phyloP scores from a whole-genome alignment of 345 rosid species.

The Clarkia xantiana region DNA sequence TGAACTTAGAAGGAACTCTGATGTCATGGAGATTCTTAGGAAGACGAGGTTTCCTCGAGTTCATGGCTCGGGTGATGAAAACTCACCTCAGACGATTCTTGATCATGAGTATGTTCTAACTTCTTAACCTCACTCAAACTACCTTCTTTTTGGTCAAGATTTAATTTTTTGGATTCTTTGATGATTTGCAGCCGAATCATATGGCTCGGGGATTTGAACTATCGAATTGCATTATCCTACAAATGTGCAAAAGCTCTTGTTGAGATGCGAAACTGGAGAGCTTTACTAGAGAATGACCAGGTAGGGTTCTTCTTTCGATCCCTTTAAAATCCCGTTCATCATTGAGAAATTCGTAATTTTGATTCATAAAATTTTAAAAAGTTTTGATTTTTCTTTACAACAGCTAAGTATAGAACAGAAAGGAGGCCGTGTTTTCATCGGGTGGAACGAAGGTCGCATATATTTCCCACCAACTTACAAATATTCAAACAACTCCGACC shows the following conservation, averaged over 20 bases:
- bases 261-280: slow-evolving; percentile 96
- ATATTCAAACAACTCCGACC: slow-evolving; percentile 85
- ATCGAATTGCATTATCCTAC: slow-evolving; percentile 79
- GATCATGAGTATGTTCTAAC: slow-evolving; percentile 59
- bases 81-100: slow-evolving; percentile 73
- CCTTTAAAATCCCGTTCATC: neutral
- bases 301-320: slow-evolving; percentile 21
- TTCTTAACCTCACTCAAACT: neutral
- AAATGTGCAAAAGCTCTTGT: slow-evolving; percentile 82
- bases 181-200: slow-evolving; percentile 54
- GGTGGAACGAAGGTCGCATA: slow-evolving; percentile 91
- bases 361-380: too few relatives aligned
- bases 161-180: neutral
- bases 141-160: too few relatives aligned
- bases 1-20: slow-evolving; percentile 82
- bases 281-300: slow-evolving; percentile 89
- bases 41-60: slow-evolving; percentile 92
- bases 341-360: slow-evolving; percentile 1
- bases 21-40: slow-evolving; percentile 89
- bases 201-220: slow-evolving; percentile 98
- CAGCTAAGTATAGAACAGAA: slow-evolving; percentile 80
- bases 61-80: slow-evolving; percentile 40
- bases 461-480: slow-evolving; percentile 98
- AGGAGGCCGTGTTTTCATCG: slow-evolving; percentile 61
- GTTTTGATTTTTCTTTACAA: neutral